phyloP scores from a whole-genome alignment of 495 filamentous ascomycete genomes.

The Endocarpon pusillum region DNA sequence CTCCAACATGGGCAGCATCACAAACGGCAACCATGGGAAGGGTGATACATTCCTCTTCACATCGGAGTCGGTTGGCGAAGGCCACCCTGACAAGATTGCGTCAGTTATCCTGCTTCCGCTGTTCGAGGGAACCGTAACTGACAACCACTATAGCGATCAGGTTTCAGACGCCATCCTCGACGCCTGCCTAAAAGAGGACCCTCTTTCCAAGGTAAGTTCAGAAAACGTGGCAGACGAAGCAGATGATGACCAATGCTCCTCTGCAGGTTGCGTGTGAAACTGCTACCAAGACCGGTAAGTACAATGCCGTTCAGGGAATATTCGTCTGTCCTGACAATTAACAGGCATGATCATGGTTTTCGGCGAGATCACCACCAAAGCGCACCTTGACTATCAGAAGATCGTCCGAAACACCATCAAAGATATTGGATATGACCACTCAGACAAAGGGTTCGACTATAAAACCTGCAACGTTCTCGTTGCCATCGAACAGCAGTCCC shows the following conservation, averaged over 20 bases:
- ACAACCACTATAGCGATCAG: constrained; percentile 49
- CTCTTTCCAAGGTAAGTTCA: constrained; percentile 65
- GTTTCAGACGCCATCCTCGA: constrained; percentile 97
- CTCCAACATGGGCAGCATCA: constrained; percentile 40
- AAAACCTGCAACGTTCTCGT: constrained; percentile 98
- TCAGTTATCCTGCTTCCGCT: constrained; percentile 21
- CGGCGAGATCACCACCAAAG: constrained; percentile 97
- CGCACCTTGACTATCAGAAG: constrained; percentile 91
- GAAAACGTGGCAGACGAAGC: neutral
- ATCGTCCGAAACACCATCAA: constrained; percentile 89
- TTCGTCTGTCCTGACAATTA: constrained; percentile 3
- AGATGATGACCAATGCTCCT: constrained; percentile 1
- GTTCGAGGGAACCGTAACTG: constrained; percentile 4
- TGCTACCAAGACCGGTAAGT: constrained; percentile 84
- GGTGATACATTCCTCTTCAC: constrained; percentile 90
- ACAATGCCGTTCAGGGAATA: neutral
- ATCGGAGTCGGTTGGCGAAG: constrained; percentile 96
- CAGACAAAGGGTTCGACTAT: constrained; percentile 97
- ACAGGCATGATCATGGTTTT: constrained; percentile 95
- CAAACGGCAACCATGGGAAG: constrained; percentile 30
- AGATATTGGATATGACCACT: constrained; percentile 96
- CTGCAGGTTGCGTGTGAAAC: constrained; percentile 79
- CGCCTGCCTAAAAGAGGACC: constrained; percentile 85
- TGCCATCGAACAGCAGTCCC: constrained; percentile 97
- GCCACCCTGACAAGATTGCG: constrained; percentile 96